phyloP scores from a whole-genome alignment of 345 rosid genomes.

The Aquilaria sinensis region DNA sequence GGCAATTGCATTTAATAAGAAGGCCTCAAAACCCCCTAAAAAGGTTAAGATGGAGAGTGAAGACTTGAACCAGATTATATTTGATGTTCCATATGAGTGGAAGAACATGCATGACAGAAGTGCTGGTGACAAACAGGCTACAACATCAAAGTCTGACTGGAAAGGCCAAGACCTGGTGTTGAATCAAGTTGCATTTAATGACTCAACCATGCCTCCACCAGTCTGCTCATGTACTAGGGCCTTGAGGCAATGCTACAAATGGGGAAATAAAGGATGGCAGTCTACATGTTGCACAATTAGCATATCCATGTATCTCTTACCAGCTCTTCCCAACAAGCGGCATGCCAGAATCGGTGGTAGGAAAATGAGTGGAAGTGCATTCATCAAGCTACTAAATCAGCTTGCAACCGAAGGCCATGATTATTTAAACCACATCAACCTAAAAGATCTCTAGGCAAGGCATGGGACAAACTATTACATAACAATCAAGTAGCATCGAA shows the following conservation, averaged over 20 bases:
- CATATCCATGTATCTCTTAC: slow-evolving; percentile 79
- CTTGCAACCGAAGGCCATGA: slow-evolving; percentile 79
- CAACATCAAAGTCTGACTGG: slow-evolving; percentile 69
- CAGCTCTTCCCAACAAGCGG: slow-evolving; percentile 80
- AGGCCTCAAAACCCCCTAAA: slow-evolving; percentile 52
- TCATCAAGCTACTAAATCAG: slow-evolving; percentile 88
- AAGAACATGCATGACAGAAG: slow-evolving; percentile 38
- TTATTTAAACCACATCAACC: slow-evolving; percentile 62
- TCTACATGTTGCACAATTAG: slow-evolving; percentile 97
- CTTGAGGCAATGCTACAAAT: slow-evolving; percentile 93
- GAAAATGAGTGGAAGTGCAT: slow-evolving; percentile 98
- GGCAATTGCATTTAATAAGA: slow-evolving; percentile 47
- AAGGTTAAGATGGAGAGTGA: slow-evolving; percentile 80
- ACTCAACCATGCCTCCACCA: slow-evolving; percentile 87
- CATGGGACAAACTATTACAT: slow-evolving; percentile 63
- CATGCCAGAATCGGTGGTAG: slow-evolving; percentile 94
- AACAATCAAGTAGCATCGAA: slow-evolving; percentile 33
- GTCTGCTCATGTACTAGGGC: slow-evolving; percentile 92
- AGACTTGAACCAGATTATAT: slow-evolving; percentile 55
- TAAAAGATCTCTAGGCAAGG: slow-evolving; percentile 75
- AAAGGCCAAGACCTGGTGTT: slow-evolving; percentile 80
- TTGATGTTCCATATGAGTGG: slow-evolving; percentile 57
- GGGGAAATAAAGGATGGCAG: slow-evolving; percentile 99
- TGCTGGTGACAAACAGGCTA: slow-evolving; percentile 37
- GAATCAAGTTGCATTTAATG: slow-evolving; percentile 90